Conservation (phyloP, 768 basidiomycete species). For the Termitomyces sp. region DNA sequence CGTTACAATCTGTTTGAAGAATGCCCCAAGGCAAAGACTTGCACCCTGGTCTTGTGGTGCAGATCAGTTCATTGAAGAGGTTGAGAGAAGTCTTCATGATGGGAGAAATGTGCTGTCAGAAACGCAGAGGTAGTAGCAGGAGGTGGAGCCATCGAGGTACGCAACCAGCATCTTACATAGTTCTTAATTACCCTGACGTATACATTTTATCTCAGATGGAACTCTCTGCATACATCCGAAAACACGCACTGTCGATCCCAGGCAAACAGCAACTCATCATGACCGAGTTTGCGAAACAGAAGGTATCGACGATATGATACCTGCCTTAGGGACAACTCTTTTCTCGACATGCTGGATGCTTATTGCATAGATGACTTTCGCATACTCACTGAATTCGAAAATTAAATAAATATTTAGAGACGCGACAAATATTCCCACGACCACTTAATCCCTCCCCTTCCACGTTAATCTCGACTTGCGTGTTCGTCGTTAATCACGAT, state of each 20-base stretch:
- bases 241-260: slow-evolving; percentile 87
- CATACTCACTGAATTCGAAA: not conserved
- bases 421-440: slow-evolving; percentile 15
- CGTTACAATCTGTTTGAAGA: slow-evolving; percentile 94
- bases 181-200: not conserved
- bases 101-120: slow-evolving; percentile 91
- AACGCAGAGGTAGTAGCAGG: slow-evolving; percentile 97
- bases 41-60: slow-evolving; percentile 92
- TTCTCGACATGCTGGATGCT: too few species aligned
- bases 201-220: slow-evolving; percentile 74
- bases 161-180: slow-evolving; percentile 6
- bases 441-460: slow-evolving; percentile 6
- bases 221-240: slow-evolving; percentile 89
- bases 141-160: slow-evolving; percentile 94
- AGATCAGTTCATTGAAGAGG: slow-evolving; percentile 98
- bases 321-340: too few species aligned
- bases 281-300: slow-evolving; percentile 92
- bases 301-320: too few species aligned
- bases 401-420: not conserved
- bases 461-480: slow-evolving; percentile 11
- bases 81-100: slow-evolving; percentile 95
- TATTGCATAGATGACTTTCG: too few species aligned
- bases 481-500: slow-evolving; percentile 14
- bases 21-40: slow-evolving; percentile 92
- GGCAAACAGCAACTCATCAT: slow-evolving; percentile 95